phyloP scores from a whole-genome alignment of 2,329 filamentous ascomycete species.

The Pyrenophora graminea region DNA sequence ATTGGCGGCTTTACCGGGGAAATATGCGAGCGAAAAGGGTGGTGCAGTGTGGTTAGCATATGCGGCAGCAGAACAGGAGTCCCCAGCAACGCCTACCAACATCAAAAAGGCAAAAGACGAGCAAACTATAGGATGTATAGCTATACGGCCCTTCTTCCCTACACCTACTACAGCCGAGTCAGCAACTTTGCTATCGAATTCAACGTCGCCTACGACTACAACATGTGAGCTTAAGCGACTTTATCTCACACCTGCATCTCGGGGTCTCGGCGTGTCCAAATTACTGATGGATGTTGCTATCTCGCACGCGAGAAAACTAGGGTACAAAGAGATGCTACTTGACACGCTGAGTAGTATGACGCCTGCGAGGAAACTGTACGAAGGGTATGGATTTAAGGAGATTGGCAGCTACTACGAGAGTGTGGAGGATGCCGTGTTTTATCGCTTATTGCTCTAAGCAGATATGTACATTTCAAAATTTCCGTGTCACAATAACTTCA shows the following conservation, averaged over 20 bases:
- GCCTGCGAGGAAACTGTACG: conserved; percentile 57
- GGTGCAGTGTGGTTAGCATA: conserved; percentile 58
- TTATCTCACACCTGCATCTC: conserved; percentile 55
- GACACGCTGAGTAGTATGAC: conserved; percentile 61
- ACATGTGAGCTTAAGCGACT: conserved; percentile 63
- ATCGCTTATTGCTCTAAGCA: conserved; percentile 45
- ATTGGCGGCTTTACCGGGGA: conserved; percentile 58
- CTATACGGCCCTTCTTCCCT: conserved; percentile 50
- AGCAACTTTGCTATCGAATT: conserved; percentile 7
- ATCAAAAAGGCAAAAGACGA: background rate
- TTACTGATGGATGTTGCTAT: conserved; percentile 54
- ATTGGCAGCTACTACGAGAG: conserved; percentile 61
- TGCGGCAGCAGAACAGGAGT: background rate
- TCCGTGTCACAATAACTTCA: background rate
- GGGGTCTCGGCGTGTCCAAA: conserved; percentile 57
- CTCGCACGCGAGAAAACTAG: conserved; percentile 50
- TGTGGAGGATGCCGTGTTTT: conserved; percentile 58
- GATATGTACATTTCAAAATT: background rate
- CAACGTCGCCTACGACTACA: conserved; percentile 3
- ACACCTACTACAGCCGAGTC: conserved; percentile 6
- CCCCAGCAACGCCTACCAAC: background rate
- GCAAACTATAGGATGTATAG: conserved; percentile 56
- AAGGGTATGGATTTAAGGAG: conserved; percentile 56
- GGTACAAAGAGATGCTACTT: conserved; percentile 59
- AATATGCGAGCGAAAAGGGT: conserved; percentile 52